Conservation (phyloP, 345 rosid species). For the Ceriops zippeliana region DNA sequence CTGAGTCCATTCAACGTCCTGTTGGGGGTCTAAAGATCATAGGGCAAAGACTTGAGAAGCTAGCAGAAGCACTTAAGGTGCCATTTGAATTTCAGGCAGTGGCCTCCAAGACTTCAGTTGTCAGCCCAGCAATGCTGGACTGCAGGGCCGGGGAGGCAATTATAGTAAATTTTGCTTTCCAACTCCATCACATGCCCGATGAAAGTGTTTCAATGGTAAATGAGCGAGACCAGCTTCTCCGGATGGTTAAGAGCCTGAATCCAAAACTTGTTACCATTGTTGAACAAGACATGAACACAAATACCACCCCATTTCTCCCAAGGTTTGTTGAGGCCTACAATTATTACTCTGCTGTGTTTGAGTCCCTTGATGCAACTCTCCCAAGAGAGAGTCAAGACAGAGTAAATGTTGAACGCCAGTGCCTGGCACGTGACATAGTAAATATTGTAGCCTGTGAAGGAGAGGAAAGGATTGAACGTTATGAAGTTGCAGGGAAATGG, state of each 20-base stretch:
- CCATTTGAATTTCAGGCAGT: constrained; percentile 69
- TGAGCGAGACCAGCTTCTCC: constrained; percentile 84
- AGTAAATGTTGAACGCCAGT: constrained; percentile 90
- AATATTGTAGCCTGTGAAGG: constrained; percentile 94
- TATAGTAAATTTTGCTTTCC: constrained; percentile 88
- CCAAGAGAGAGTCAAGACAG: constrained; percentile 92
- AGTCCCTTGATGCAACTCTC: constrained; percentile 79
- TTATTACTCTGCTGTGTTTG: constrained; percentile 84
- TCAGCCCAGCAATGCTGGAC: constrained; percentile 63
- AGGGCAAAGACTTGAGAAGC: constrained; percentile 78
- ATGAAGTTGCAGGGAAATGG: constrained; percentile 92
- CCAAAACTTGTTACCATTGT: constrained; percentile 90
- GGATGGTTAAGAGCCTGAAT: constrained; percentile 75
- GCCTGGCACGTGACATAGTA: constrained; percentile 91
- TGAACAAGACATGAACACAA: constrained; percentile 92
- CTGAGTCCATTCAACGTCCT: constrained; percentile 88
- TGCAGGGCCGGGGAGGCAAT: constrained; percentile 66
- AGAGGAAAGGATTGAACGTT: constrained; percentile 86
- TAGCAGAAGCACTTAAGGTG: constrained; percentile 57
- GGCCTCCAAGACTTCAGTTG: constrained; percentile 60
- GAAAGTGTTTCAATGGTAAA: constrained; percentile 96
- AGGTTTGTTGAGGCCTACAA: constrained; percentile 80
- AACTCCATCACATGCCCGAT: constrained; percentile 98
- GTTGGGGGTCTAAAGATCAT: constrained; percentile 70
- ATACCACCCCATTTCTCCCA: constrained; percentile 77